These are phyloP conservation scores for Anthracocystis walkeri DNA, from an alignment of 1,284 basidiomycete genomes.

Conservation along the genomic window DNA sequence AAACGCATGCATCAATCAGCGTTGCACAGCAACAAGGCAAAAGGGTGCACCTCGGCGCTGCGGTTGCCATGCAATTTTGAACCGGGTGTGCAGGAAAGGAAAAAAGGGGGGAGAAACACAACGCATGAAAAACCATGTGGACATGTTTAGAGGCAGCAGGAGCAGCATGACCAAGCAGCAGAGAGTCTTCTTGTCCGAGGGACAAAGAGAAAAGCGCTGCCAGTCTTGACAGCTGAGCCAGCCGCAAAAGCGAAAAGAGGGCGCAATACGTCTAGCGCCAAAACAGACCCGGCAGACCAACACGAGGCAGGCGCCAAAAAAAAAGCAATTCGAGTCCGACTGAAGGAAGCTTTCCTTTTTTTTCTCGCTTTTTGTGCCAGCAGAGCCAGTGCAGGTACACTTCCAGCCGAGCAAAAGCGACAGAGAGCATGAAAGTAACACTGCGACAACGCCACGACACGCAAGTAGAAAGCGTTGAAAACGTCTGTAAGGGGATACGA, in stretches of 20 bases:
- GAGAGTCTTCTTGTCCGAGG: background rate
- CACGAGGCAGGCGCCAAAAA: background rate
- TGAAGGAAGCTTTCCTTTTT: background rate
- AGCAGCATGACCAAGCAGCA: background rate
- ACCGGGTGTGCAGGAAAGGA: background rate
- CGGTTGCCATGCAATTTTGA: background rate
- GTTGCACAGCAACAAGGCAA: background rate
- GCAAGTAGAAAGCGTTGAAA: too few species aligned
- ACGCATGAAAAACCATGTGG: slow-evolving; percentile 3
- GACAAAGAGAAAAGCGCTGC: background rate
- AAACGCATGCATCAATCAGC: too few species aligned
- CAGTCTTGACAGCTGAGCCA: slow-evolving; percentile 2
- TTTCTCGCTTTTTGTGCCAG: too few species aligned
- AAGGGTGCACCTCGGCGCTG: background rate
- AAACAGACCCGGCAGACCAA: background rate
- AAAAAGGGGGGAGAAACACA: background rate
- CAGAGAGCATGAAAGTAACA: too few species aligned
- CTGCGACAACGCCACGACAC: too few species aligned
- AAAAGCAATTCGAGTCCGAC: too few species aligned
- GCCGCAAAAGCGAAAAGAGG: background rate
- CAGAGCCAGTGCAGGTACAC: too few species aligned
- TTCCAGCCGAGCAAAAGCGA: too few species aligned
- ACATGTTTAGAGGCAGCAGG: background rate
- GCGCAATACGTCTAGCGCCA: slow-evolving; percentile 2
- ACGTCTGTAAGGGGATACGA: too few species aligned